A percentile compares a stretch with the other conserved stretches of the same genome.
These are phyloP conservation scores for Fistulifera solaris DNA, from an alignment of 108 stramenopile genomes.

Conservation along the genomic window DNA sequence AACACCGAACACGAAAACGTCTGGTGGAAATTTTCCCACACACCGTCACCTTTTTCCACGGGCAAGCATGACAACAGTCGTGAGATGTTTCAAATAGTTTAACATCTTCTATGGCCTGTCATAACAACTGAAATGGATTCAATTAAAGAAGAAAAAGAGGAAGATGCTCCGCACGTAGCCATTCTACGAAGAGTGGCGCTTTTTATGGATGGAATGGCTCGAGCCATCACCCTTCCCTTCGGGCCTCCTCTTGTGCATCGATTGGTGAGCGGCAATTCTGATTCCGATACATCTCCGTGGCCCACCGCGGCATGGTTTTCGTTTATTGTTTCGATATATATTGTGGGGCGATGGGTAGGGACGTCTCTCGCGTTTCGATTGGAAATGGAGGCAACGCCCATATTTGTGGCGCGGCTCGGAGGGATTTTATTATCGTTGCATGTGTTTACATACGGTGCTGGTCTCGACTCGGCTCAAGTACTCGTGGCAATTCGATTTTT, in stretches of 20 bases:
- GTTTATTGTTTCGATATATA: slow-evolving; percentile 9
- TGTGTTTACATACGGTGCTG: slow-evolving; percentile 26
- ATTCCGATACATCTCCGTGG: background rate
- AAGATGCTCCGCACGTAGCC: background rate
- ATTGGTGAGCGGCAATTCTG: slow-evolving; percentile 5
- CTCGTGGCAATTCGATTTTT: slow-evolving; percentile 21
- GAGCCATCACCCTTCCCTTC: slow-evolving; percentile 20
- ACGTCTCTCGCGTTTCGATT: background rate
- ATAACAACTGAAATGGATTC: too few relatives aligned
- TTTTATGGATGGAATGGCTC: slow-evolving; percentile 27
- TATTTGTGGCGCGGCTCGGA: slow-evolving; percentile 15
- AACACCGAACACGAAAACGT: too few relatives aligned
- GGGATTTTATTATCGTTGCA: slow-evolving; percentile 16
- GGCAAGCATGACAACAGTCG: too few relatives aligned
- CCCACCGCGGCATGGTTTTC: slow-evolving; percentile 12
- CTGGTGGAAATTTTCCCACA: too few relatives aligned
- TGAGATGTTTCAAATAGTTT: too few relatives aligned
- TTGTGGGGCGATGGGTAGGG: slow-evolving; percentile 13
- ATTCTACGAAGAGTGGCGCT: slow-evolving; percentile 7
- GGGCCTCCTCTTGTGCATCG: slow-evolving; percentile 24
- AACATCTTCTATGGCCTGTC: too few relatives aligned
- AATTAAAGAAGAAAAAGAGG: too few relatives aligned
- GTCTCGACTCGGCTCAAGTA: slow-evolving; percentile 13
- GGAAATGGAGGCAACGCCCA: slow-evolving; percentile 1
- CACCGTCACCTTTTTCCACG: too few relatives aligned